These are phyloP conservation scores for Polysphondylium violaceum DNA, from an alignment of 78 protist species.

Conservation along the genomic window DNA sequence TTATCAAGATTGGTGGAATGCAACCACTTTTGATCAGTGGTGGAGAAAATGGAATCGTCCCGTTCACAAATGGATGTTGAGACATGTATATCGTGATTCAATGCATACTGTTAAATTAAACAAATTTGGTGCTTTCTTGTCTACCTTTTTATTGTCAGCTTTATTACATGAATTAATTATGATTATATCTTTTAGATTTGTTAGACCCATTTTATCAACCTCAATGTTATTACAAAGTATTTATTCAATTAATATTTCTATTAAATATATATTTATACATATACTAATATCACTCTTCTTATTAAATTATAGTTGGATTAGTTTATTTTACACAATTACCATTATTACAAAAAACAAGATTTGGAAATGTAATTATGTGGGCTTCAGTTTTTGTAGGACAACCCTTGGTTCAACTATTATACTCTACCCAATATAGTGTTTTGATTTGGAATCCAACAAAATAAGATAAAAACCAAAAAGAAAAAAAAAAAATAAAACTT, in stretches of 20 bases:
- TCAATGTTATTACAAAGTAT: conserved; percentile 77
- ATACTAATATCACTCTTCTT: neutral
- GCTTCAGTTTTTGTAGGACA: conserved; percentile 57
- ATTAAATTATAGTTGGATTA: conserved; percentile 16
- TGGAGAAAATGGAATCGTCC: conserved; percentile 85
- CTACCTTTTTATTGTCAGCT: conserved; percentile 67
- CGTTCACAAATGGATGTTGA: conserved; percentile 83
- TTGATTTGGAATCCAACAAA: conserved; percentile 23
- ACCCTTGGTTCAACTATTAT: conserved; percentile 50
- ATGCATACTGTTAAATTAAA: conserved; percentile 64
- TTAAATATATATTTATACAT: neutral
- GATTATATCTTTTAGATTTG: conserved; percentile 54
- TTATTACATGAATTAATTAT: conserved; percentile 72
- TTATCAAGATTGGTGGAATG: conserved; percentile 93
- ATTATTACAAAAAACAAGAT: conserved; percentile 59
- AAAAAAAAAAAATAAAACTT: too few relatives aligned
- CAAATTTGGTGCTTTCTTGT: conserved; percentile 54
- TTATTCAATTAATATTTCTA: neutral
- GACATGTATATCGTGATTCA: conserved; percentile 79
- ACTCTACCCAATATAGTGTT: conserved; percentile 34
- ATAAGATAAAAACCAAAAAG: too few relatives aligned
- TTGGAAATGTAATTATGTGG: conserved; percentile 76
- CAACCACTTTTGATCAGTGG: conserved; percentile 80
- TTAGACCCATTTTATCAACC: conserved; percentile 63
- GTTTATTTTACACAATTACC: conserved; percentile 60